phyloP scores from a whole-genome alignment of 2,329 filamentous ascomycete genomes.

The Aureobasidium sp. region DNA sequence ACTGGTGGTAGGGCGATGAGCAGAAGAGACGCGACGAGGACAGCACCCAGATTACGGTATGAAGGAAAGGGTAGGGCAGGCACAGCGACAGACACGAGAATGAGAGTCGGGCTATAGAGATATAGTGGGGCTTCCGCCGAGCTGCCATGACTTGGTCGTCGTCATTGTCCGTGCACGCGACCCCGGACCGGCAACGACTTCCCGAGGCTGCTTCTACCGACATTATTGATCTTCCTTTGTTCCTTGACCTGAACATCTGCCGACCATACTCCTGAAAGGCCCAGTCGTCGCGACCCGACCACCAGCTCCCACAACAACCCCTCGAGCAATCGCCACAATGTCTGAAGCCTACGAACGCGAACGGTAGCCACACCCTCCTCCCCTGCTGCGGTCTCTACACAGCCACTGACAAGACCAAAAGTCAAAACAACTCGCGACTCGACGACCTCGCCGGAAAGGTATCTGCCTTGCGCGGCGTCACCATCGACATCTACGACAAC shows the following conservation, averaged over 20 bases:
- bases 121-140: not conserved
- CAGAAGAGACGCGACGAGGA: not conserved
- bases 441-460: slow-evolving; percentile 88
- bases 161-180: not conserved
- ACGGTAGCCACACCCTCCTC: slow-evolving; percentile 35
- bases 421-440: slow-evolving; percentile 88
- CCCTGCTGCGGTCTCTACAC: not conserved
- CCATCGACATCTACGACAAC: slow-evolving; percentile 96
- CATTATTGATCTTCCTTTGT: not conserved
- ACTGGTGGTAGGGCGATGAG: not conserved
- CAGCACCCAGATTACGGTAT: not conserved
- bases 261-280: not conserved
- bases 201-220: not conserved
- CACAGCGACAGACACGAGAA: not conserved
- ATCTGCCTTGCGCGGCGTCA: slow-evolving; percentile 82
- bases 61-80: not conserved
- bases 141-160: not conserved
- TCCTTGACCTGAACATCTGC: not conserved
- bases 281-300: not conserved
- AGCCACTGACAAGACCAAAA: slow-evolving; percentile 14
- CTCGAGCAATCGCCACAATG: slow-evolving; percentile 29
- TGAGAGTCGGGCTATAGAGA: not conserved
- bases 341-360: slow-evolving; percentile 51
- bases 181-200: not conserved
- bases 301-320: not conserved